Base-by-base conservation (phyloP, 768 basidiomycete species). In the Phallus indusiatus region DNA sequence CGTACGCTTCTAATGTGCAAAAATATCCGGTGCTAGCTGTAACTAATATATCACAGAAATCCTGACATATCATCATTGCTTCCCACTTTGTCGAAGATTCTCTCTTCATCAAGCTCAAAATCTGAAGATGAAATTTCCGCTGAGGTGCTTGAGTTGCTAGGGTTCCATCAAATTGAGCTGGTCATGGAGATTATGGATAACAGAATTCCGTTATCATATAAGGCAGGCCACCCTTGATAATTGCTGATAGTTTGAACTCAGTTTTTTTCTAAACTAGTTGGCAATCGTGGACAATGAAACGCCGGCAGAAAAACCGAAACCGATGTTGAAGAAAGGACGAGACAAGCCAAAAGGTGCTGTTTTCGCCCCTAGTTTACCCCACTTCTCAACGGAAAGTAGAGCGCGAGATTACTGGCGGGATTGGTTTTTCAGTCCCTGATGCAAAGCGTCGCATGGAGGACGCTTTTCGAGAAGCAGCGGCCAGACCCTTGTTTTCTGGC, bases 101-200 rank as follows among this genome's bases (percentile, higher is more conserved):
- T 64, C 17, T n/a, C n/a, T n/a, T 50, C 61, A 20, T 64, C 63
- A 2, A 20, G 33, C 9, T 49, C 49, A 55, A 59, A 22, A 46
- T 37, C 75, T 5, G 77, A 86, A 63, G 89, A 93, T 33, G 82
- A 80, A 20, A 86, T 96, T 33, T 88, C 90, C 24, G 81, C 74
- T 24, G 86, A 90, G 64, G 69, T 97, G 10, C 81, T 80, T 8
- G 94, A 96, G 61, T 73, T 90, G 10, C 69, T 94, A 51, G 95
- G 94, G 1, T 90, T 85, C 68, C 89, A 95, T 53, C 80, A 86
- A 17, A 82, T 97, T 52, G 90, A 90, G 24, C 73, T 93, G 35
- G 82, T 87, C 8, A 80, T 80, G 72, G 80, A 88, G 47, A 78
- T 96, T 24, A 70, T 96, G 1, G 67, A 74, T 17, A 76, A 82